A percentile compares a stretch with the other conserved stretches of the same genome.
Conservation (phyloP, 164 flowering plant genomes). For the Euptelea pleiosperma region DNA sequence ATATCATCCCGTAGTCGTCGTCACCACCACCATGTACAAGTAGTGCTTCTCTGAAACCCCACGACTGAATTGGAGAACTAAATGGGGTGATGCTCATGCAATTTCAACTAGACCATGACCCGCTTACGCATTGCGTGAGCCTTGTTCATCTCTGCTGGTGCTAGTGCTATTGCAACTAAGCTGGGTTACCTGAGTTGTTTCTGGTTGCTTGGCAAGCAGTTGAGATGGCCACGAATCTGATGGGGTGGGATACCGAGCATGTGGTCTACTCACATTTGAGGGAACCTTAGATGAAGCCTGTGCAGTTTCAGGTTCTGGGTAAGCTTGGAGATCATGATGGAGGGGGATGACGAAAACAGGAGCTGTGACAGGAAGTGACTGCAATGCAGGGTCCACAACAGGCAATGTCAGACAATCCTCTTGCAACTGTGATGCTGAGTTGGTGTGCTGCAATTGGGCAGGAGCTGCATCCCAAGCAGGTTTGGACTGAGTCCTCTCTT, state of each 20-base stretch:
- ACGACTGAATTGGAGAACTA: neutral
- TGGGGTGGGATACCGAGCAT: slow-evolving; percentile 52
- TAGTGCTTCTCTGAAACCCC: neutral
- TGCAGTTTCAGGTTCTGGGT: slow-evolving; percentile 17
- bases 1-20: neutral
- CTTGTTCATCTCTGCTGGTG: slow-evolving; percentile 8
- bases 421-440: slow-evolving; percentile 12
- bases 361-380: slow-evolving; percentile 26
- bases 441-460: slow-evolving; percentile 23
- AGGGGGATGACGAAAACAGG: slow-evolving; percentile 55
- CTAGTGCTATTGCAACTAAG: slow-evolving; percentile 11
- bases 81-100: neutral
- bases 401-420: slow-evolving; percentile 26
- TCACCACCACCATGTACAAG: neutral
- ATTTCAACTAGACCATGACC: slow-evolving; percentile 2
- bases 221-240: slow-evolving; percentile 56
- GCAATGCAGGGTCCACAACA: slow-evolving; percentile 22
- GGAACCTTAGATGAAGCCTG: slow-evolving; percentile 14
- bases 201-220: slow-evolving; percentile 26
- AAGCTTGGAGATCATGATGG: slow-evolving; percentile 29
- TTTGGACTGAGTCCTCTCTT: slow-evolving; percentile 30
- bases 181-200: slow-evolving; percentile 8
- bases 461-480: slow-evolving; percentile 39
- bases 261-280: slow-evolving; percentile 47
- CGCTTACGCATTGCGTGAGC: slow-evolving; percentile 6